A percentile compares a stretch with the other conserved stretches of the same genome.
phyloP scores from a whole-genome alignment of 2,329 filamentous ascomycete species.

The Ceratocystis colombiana region DNA sequence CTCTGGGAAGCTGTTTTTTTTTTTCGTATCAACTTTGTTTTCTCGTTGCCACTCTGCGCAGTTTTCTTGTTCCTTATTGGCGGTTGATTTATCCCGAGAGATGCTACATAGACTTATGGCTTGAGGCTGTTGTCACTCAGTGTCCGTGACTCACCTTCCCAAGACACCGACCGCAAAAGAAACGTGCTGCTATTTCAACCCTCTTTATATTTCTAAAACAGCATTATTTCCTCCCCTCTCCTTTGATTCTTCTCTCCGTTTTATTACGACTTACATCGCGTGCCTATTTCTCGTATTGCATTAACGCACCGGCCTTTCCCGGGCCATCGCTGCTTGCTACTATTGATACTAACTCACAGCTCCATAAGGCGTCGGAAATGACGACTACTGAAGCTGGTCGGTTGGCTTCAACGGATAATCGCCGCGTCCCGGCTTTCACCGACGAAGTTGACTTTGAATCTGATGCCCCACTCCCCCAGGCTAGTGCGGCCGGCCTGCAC shows the following conservation, averaged over 20 bases:
- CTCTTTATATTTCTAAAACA: neutral
- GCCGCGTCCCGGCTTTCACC: neutral
- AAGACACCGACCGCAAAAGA: neutral
- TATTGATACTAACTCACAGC: neutral
- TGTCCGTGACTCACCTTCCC: constrained; percentile 1
- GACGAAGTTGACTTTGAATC: constrained; percentile 31
- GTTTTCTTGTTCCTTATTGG: neutral
- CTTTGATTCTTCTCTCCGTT: neutral
- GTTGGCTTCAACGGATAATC: neutral
- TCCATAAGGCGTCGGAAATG: neutral
- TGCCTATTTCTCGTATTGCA: neutral
- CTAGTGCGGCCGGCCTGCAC: constrained; percentile 24
- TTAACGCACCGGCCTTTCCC: constrained; percentile 6
- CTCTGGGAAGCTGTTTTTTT: neutral
- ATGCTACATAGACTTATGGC: neutral
- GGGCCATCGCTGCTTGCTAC: neutral
- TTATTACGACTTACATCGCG: no score
- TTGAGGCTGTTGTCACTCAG: neutral
- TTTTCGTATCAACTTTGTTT: neutral
- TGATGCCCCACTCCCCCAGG: constrained; percentile 37
- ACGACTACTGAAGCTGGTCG: neutral
- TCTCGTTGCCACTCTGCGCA: no score
- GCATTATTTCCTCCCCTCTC: neutral
- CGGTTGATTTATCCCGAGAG: neutral
- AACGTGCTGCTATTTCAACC: no score